Evolutionary conservation across 768 basidiomycete species (phyloP).

Genomic region (Xerocomellus intermedius): DNA sequence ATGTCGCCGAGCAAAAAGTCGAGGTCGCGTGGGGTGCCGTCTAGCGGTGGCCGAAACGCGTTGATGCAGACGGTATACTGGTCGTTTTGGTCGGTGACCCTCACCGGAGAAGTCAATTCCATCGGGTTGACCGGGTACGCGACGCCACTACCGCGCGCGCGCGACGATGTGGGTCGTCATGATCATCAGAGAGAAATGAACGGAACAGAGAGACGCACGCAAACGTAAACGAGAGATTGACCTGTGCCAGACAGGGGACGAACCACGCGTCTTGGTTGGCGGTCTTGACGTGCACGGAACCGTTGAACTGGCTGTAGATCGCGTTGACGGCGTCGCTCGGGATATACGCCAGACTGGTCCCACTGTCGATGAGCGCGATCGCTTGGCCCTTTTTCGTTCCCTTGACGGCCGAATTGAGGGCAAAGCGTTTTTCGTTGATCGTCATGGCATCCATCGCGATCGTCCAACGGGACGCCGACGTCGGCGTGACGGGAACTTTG

Average conservation of each 20-base stretch:
- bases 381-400: constrained; percentile 31
- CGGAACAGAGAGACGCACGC: not conserved
- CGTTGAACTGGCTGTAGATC: constrained; percentile 40
- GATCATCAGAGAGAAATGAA: too few relatives aligned
- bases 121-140: constrained; percentile 44
- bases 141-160: constrained; percentile 19
- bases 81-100: constrained; percentile 26
- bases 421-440: constrained; percentile 31
- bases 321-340: constrained; percentile 34
- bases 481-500: constrained; percentile 35
- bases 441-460: constrained; percentile 38
- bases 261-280: constrained; percentile 36
- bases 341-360: constrained; percentile 39
- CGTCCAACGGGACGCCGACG: constrained; percentile 41
- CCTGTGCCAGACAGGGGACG: constrained; percentile 32
- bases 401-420: constrained; percentile 30
- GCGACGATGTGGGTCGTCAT: not conserved
- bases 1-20: constrained; percentile 44
- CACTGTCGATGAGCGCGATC: constrained; percentile 44
- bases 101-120: constrained; percentile 37
- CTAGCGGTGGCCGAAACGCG: constrained; percentile 32
- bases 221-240: constrained; percentile 29
- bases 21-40: constrained; percentile 25
- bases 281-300: constrained; percentile 34
- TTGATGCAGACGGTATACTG: constrained; percentile 41